Evolutionary conservation across 2,329 filamentous ascomycete genomes (phyloP), one percentile per base, ranked within the genome.

Genomic region (Paraphaeosphaeria minitans): DNA sequence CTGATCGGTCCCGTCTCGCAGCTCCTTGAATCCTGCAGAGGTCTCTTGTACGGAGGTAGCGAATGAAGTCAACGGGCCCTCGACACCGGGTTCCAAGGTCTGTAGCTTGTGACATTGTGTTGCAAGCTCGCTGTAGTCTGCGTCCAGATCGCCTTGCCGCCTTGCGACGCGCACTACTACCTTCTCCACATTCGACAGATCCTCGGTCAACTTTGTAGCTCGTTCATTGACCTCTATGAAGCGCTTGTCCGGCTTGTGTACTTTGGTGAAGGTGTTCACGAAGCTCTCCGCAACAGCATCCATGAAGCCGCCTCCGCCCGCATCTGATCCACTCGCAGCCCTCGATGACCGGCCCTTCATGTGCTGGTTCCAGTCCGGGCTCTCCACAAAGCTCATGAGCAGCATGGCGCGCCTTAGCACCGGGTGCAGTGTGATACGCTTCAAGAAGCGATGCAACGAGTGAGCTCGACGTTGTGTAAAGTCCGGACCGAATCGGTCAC

Each of bases 271-370:
- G 41, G 93, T 94, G 74, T 98, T 98, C 77, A 99, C 90, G 74
- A 98, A 96, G 37, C 91, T 96, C 76, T 99, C 95, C 42, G 95
- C 92, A 73, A 98, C 92, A 69, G 91, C 93, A 74, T 99, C 95
- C 68, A 99, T 95, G 45, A 98, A 92, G 41, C 93, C 89, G 13
- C 84, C 84, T 27, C 83, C 83, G 71, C 74, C 74, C 7, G 66
- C 62, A 27, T 74, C 71, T 5, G 73, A 74, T 33, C 72, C 67
- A 56, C 69, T 75, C 61, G 87, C 85, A 29, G 83, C 85, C 48
- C 94, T 85, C 53, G 86, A 84, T 12, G 89, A 86, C 49, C 93
- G 87, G 65, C 87, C 87, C 69, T 88, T 89, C 93, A 99, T 97
- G 48, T 92, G 94, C 35, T 93, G 90, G 76, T 99, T 98, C 95